Evolutionary conservation across 1,284 basidiomycete genomes (phyloP).

Genomic region (Cystobasidium pallidum): DNA sequence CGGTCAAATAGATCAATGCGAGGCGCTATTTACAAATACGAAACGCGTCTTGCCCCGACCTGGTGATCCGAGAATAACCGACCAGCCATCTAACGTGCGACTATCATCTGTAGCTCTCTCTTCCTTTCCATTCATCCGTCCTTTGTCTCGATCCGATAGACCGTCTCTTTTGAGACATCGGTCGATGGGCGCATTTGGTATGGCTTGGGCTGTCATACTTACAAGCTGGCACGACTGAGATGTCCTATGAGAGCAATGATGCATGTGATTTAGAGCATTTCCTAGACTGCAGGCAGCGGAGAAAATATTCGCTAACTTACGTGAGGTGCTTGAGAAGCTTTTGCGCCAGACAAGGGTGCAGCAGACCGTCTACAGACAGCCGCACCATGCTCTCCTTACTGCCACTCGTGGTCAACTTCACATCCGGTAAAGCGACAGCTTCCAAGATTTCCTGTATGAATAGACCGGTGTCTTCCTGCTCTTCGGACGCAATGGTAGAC

Average conservation of each 20-base stretch:
- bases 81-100: slow-evolving; percentile 12
- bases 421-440: neutral
- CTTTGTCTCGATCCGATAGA: neutral
- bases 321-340: neutral
- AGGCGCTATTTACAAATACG: slow-evolving; percentile 8
- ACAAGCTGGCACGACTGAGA: neutral
- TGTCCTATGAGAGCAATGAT: neutral
- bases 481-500: neutral
- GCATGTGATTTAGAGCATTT: neutral
- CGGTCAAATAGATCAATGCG: neutral
- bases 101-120: neutral
- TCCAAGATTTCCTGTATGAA: slow-evolving; percentile 7
- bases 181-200: slow-evolving; percentile 12
- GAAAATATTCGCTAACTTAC: neutral
- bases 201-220: slow-evolving; percentile 14
- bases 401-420: neutral
- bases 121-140: neutral
- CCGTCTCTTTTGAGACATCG: neutral
- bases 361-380: neutral
- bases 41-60: neutral
- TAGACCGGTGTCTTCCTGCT: slow-evolving; percentile 10
- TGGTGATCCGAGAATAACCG: neutral
- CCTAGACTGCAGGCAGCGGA: neutral
- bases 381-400: neutral
- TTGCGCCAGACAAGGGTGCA: slow-evolving; percentile 4